Evolutionary conservation across 2,329 filamentous ascomycete genomes (phyloP), one percentile per base, ranked within the genome.

Genomic region (Cladosporium sp.): DNA sequence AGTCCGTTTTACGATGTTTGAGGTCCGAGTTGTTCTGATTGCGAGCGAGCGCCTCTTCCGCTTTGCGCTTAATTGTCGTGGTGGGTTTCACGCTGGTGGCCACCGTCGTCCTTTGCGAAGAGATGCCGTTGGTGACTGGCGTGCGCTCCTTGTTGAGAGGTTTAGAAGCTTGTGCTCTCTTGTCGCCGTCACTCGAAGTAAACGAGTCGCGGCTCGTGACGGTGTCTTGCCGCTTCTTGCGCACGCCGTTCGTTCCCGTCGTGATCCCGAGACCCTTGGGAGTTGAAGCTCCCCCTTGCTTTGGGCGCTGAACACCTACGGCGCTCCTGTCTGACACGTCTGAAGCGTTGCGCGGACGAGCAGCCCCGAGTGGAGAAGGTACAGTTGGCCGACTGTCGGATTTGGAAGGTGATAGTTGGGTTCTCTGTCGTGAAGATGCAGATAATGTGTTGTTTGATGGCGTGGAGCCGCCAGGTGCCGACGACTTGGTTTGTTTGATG

Each of bases 281-380:
- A 67, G 59, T 75, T 68, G 53, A 78, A 70, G 49, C 58, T 42
- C 58, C 61, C 18, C 22, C 29, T 35, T 55, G 56, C 53, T 53
- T 57, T 9, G 41, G 41, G 16, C 57, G 58, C 42, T 63, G 61
- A 12, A 59, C 50, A 22, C 59, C 62, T 4, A 60, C 45, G 9
- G 56, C 58, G 35, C 51, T 55, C 41, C 60, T 51, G 32, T 62
- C 62, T 16, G 63, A 62, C 8, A 78, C 68, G 59, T 83, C 78
- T 16, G 79, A 82, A 22, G 77, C 77, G 61, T 80, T 82, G 53
- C 80, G 75, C 5, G 80, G 79, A 18, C 79, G 78, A 2, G 80
- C 82, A 6, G 78, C 79, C 8, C 77, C 79, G 9, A 83, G 73
- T 11, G 79, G 80, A 13, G 81, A 83, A 2, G 79, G 79, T 47